Percentiles rank a stretch among this genome's conserved stretches.
These are phyloP conservation scores for Hymenoscyphus repandus DNA, from an alignment of 2,329 filamentous ascomycete species.

Conservation along the genomic window DNA sequence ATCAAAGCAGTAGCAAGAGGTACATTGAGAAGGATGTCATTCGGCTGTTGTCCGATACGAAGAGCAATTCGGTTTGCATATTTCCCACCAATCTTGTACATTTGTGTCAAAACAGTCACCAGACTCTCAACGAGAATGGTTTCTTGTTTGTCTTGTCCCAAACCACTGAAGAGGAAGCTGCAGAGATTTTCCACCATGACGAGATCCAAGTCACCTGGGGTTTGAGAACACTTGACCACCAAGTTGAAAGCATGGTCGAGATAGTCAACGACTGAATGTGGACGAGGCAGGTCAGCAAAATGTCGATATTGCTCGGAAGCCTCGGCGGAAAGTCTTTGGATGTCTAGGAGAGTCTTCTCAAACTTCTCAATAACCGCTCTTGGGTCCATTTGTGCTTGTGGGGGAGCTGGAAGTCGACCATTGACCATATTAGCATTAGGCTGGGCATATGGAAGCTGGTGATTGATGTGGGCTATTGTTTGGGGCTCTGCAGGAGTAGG, in stretches of 20 bases:
- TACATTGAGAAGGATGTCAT: slow-evolving; percentile 50
- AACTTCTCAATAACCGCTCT: slow-evolving; percentile 49
- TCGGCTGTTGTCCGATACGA: slow-evolving; percentile 52
- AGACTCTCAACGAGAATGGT: slow-evolving; percentile 55
- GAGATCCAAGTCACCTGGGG: slow-evolving; percentile 53
- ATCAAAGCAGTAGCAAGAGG: slow-evolving; percentile 53
- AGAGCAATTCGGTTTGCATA: slow-evolving; percentile 49
- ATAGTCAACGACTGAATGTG: slow-evolving; percentile 55
- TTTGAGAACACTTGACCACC: slow-evolving; percentile 58
- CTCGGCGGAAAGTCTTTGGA: slow-evolving; percentile 49
- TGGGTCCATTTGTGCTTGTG: slow-evolving; percentile 39
- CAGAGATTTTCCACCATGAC: slow-evolving; percentile 57
- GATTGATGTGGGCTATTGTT: slow-evolving; percentile 43
- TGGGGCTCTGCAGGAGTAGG: slow-evolving; percentile 57
- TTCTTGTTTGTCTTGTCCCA: slow-evolving; percentile 48
- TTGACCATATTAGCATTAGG: slow-evolving; percentile 45
- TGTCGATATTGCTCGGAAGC: slow-evolving; percentile 48
- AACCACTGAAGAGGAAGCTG: slow-evolving; percentile 46
- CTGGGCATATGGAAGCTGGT: slow-evolving; percentile 51
- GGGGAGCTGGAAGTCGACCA: slow-evolving; percentile 41
- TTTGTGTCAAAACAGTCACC: slow-evolving; percentile 55
- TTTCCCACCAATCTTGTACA: slow-evolving; percentile 52
- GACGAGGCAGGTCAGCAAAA: slow-evolving; percentile 52
- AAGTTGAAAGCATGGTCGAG: slow-evolving; percentile 57
- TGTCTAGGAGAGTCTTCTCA: slow-evolving; percentile 52